Evolutionary conservation across 768 basidiomycete genomes (phyloP).

Genomic region (Termitomyces sp.): DNA sequence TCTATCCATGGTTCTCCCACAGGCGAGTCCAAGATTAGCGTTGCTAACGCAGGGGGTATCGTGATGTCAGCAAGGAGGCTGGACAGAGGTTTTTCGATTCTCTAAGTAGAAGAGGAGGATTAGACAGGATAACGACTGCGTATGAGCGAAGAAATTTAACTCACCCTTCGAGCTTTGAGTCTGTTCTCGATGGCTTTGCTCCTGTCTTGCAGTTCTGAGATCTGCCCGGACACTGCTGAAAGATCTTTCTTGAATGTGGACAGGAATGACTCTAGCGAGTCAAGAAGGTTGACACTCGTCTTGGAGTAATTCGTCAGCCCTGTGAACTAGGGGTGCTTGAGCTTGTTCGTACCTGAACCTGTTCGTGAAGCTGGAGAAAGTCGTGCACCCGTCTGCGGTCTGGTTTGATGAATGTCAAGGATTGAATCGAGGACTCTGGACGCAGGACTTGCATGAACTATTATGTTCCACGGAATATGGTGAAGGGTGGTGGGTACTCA

Average conservation of each 20-base stretch:
- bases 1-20: conserved; percentile 89
- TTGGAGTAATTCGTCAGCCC: conserved; percentile 25
- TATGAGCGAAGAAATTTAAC: conserved; percentile 18
- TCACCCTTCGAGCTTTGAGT: conserved; percentile 79
- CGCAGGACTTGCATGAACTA: conserved; percentile 31
- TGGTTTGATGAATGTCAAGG: conserved; percentile 8
- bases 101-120: conserved; percentile 41
- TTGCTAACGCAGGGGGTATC: conserved; percentile 77
- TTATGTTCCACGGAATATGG: conserved; percentile 8
- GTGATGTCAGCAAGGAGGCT: conserved; percentile 77
- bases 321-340: not conserved
- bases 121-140: not conserved
- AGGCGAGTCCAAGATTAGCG: conserved; percentile 76
- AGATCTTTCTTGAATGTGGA: conserved; percentile 95
- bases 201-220: conserved; percentile 87
- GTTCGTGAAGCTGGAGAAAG: conserved; percentile 86
- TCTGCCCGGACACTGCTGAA: conserved; percentile 92
- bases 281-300: conserved; percentile 84
- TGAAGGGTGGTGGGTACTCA: conserved; percentile 1
- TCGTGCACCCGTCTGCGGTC: conserved; percentile 49
- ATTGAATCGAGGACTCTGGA: not conserved
- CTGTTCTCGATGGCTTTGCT: conserved; percentile 89
- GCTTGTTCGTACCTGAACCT: conserved; percentile 68
- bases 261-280: conserved; percentile 87
- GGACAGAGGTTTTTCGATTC: conserved; percentile 84